Evolutionary conservation across 192 early-diverging fungal genomes (phyloP).

Genomic region (Coemansia sp.): DNA sequence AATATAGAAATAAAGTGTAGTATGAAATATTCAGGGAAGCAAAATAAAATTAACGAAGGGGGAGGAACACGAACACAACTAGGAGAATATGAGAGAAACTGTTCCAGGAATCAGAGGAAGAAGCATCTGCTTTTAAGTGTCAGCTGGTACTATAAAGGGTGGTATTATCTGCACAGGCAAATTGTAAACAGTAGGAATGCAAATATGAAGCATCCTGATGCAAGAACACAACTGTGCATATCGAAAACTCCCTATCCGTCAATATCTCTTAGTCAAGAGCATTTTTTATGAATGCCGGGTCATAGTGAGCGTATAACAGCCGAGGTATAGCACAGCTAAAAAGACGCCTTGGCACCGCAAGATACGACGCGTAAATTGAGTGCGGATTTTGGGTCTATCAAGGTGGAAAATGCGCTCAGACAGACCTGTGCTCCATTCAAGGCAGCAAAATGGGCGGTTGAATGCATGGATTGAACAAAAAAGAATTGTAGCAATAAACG

Average conservation of each 20-base stretch:
- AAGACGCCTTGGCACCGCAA: background rate
- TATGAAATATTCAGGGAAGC: background rate
- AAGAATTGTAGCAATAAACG: background rate
- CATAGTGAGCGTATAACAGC: background rate
- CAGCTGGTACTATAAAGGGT: background rate
- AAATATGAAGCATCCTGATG: background rate
- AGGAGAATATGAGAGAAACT: no score
- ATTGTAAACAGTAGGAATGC: slow-evolving; percentile 1
- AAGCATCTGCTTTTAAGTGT: background rate
- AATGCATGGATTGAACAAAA: background rate
- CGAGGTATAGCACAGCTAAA: background rate
- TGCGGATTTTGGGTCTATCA: background rate
- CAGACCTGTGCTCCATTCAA: background rate
- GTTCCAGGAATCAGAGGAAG: background rate
- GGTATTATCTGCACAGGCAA: background rate
- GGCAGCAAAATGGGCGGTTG: background rate
- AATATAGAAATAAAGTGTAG: slow-evolving; percentile 1
- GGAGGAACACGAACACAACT: background rate
- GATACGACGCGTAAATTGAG: background rate
- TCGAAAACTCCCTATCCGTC: background rate
- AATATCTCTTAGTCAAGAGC: background rate
- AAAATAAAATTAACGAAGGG: slow-evolving; percentile 1
- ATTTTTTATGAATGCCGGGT: background rate
- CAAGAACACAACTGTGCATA: background rate
- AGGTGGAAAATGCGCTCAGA: background rate